A percentile compares a stretch with the other conserved stretches of the same genome.
Evolutionary conservation across 495 filamentous ascomycete genomes (phyloP).

Genomic region (Delitschia confertaspora): DNA sequence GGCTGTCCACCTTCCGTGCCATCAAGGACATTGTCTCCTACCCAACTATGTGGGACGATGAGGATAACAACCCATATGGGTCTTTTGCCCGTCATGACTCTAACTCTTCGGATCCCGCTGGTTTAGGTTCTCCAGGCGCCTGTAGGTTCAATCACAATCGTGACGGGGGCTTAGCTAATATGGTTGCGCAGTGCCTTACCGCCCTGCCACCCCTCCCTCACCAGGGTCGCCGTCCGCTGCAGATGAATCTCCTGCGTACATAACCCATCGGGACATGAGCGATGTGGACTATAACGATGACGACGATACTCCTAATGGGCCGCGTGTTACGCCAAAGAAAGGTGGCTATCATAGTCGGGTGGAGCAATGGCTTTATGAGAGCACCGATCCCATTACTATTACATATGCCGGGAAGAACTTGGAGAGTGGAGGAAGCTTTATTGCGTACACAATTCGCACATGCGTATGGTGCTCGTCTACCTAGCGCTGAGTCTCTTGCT

Average conservation of each 20-base stretch:
- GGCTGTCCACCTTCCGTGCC: not conserved
- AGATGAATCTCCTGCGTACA: conserved; percentile 48
- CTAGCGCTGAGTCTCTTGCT: not conserved
- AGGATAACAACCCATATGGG: conserved; percentile 90
- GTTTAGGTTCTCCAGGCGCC: conserved; percentile 52
- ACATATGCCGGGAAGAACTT: conserved; percentile 90
- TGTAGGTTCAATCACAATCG: conserved; percentile 39
- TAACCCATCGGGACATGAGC: conserved; percentile 49
- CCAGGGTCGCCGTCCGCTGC: conserved; percentile 30
- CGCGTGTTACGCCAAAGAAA: conserved; percentile 52
- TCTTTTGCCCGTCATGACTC: conserved; percentile 80
- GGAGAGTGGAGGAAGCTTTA: conserved; percentile 81
- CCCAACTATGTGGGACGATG: conserved; percentile 71
- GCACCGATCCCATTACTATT: conserved; percentile 81
- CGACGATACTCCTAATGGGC: conserved; percentile 36
- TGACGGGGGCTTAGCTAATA: conserved; percentile 4
- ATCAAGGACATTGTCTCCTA: conserved; percentile 1
- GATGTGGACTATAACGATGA: conserved; percentile 50
- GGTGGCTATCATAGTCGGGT: conserved; percentile 88
- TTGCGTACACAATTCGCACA: conserved; percentile 93
- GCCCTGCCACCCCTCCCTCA: conserved; percentile 39
- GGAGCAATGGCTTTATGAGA: conserved; percentile 93
- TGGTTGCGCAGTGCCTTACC: conserved; percentile 28
- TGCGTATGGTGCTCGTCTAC: conserved; percentile 52
- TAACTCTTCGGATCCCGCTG: conserved; percentile 59